Evolutionary conservation across 805 yeast species (phyloP).

Genomic region (Spathaspora hagerdaliae): DNA sequence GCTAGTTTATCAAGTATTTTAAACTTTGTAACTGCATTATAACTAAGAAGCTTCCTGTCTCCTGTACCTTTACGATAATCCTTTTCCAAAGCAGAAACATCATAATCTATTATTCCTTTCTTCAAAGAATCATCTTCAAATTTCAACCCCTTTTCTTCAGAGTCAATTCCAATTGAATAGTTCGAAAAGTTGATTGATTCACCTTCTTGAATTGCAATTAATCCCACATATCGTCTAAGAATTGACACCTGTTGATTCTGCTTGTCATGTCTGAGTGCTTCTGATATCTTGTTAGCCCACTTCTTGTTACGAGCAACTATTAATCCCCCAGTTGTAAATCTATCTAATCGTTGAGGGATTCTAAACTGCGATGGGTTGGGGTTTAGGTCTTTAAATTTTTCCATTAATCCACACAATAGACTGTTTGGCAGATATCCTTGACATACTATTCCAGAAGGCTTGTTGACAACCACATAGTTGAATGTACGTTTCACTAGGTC

Average conservation of each 20-base stretch:
- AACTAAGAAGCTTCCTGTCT: constrained; percentile 1
- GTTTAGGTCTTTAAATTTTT: not conserved
- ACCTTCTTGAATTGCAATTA: constrained; percentile 5
- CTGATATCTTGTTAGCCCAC: constrained; percentile 10
- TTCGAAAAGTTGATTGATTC: not conserved
- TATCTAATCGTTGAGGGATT: constrained; percentile 18
- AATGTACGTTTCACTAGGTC: constrained; percentile 13
- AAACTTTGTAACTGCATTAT: constrained; percentile 14
- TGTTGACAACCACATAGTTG: constrained; percentile 17
- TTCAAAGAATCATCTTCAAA: constrained; percentile 6
- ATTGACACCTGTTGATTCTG: constrained; percentile 1
- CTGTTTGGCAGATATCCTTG: constrained; percentile 8
- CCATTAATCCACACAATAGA: not conserved
- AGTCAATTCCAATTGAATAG: too few relatives aligned
- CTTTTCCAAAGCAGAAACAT: constrained; percentile 9
- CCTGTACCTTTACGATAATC: constrained; percentile 2
- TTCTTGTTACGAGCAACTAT: constrained; percentile 15
- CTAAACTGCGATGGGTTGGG: constrained; percentile 7
- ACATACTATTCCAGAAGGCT: constrained; percentile 17
- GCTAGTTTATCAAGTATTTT: constrained; percentile 12
- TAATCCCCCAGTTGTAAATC: constrained; percentile 22
- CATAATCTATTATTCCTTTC: constrained; percentile 11
- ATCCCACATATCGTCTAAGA: constrained; percentile 16
- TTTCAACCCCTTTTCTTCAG: constrained; percentile 2
- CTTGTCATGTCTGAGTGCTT: constrained; percentile 6